phyloP scores from a whole-genome alignment of 2,329 filamentous ascomycete genomes.

The Cordyceps fumosorosea region DNA sequence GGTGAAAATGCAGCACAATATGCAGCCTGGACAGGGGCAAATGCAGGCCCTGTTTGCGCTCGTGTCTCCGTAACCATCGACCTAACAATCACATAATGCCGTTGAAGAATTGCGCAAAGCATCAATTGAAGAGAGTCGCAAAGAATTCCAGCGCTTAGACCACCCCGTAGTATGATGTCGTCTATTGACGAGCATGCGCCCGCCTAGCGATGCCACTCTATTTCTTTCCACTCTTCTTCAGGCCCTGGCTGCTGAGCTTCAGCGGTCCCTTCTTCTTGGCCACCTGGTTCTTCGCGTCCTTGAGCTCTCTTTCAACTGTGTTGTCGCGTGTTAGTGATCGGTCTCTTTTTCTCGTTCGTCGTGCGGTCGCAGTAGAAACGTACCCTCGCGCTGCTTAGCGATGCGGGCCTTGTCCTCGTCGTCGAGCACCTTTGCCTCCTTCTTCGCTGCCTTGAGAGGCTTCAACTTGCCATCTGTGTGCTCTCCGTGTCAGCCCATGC shows the following conservation, averaged over 20 bases:
- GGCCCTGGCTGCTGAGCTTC: too few species aligned
- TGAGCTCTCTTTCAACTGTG: too few species aligned
- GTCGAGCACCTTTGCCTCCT: neutral
- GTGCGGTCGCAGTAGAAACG: too few species aligned
- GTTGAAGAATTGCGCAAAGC: neutral
- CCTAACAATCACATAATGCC: neutral
- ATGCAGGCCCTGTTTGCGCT: too few species aligned
- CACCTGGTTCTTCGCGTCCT: too few species aligned
- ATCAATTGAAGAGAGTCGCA: neutral
- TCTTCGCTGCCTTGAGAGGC: slow-evolving; percentile 80
- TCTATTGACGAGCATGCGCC: neutral
- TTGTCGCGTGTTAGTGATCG: too few species aligned
- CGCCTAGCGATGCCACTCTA: slow-evolving; percentile 34
- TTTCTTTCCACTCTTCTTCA: slow-evolving; percentile 97
- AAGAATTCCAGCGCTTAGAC: neutral
- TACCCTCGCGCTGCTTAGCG: neutral
- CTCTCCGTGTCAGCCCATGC: slow-evolving; percentile 3
- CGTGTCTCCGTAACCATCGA: too few species aligned
- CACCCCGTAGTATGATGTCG: neutral
- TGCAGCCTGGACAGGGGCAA: too few species aligned
- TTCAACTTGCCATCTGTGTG: slow-evolving; percentile 71
- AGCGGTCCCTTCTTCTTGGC: too few species aligned
- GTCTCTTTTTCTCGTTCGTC: neutral
- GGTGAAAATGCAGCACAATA: too few species aligned
- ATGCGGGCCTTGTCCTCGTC: neutral